These are phyloP conservation scores for Barnettozyma salicaria DNA, from an alignment of 805 yeast species.

Conservation along the genomic window DNA sequence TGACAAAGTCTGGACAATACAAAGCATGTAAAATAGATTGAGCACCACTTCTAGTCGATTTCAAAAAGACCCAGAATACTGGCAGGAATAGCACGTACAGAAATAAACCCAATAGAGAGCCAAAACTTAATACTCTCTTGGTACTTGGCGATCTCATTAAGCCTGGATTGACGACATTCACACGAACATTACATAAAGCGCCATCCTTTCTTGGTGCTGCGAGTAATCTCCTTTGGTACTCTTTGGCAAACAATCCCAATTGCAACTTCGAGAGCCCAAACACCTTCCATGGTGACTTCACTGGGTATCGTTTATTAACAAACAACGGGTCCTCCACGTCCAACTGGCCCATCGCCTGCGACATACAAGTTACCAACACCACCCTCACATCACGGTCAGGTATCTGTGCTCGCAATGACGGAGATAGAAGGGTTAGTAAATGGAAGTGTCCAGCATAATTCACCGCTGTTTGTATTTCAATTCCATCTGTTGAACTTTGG, in stretches of 20 bases:
- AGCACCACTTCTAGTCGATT: conserved; percentile 71
- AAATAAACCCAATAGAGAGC: conserved; percentile 58
- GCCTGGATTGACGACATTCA: conserved; percentile 86
- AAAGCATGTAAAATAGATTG: conserved; percentile 69
- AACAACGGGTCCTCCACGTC: conserved; percentile 60
- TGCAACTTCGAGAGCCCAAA: conserved; percentile 81
- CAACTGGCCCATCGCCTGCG: conserved; percentile 68
- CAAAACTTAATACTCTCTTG: conserved; percentile 71
- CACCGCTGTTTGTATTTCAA: conserved; percentile 78
- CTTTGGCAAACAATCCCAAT: conserved; percentile 68
- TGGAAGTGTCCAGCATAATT: conserved; percentile 82
- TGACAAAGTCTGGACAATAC: conserved; percentile 63
- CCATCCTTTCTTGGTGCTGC: conserved; percentile 62
- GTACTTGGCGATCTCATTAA: conserved; percentile 83
- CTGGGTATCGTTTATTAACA: conserved; percentile 53
- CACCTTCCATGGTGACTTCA: conserved; percentile 60
- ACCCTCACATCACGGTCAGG: conserved; percentile 92
- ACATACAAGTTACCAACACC: conserved; percentile 68
- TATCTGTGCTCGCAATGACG: conserved; percentile 82
- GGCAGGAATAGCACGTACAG: conserved; percentile 71
- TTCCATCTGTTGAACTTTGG: conserved; percentile 68
- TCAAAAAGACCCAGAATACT: conserved; percentile 73
- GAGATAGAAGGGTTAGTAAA: conserved; percentile 71
- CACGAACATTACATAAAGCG: conserved; percentile 60
- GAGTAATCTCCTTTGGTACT: conserved; percentile 62